phyloP scores from a whole-genome alignment of 2,329 filamentous ascomycete genomes.

The Pseudopithomyces chartarum region DNA sequence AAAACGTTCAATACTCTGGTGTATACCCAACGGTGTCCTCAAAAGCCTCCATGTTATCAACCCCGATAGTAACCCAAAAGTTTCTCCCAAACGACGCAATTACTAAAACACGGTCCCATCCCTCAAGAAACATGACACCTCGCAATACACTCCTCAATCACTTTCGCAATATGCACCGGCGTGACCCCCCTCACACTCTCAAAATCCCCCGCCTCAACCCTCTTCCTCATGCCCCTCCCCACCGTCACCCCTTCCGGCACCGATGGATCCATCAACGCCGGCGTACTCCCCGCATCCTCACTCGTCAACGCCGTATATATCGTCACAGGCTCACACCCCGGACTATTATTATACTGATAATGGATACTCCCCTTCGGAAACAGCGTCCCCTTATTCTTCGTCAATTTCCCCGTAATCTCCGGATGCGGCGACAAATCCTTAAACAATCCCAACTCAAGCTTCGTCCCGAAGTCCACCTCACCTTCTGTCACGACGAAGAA shows the following conservation, averaged over 20 bases:
- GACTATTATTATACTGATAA: constrained; percentile 46
- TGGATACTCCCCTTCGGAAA: constrained; percentile 49
- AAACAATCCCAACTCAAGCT: constrained; percentile 43
- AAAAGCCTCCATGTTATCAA: too few relatives aligned
- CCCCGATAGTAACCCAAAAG: too few relatives aligned
- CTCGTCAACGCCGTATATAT: constrained; percentile 34
- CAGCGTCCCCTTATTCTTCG: constrained; percentile 45
- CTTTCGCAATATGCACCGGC: constrained; percentile 1
- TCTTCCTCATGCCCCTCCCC: background rate
- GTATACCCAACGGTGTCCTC: too few relatives aligned
- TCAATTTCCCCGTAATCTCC: constrained; percentile 42
- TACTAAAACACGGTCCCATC: too few relatives aligned
- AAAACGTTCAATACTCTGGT: too few relatives aligned
- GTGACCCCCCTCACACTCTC: constrained; percentile 2
- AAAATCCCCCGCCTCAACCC: constrained; percentile 1
- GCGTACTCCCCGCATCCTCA: constrained; percentile 9
- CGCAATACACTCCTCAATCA: constrained; percentile 9
- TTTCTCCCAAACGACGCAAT: too few relatives aligned
- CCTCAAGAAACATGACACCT: constrained; percentile 1
- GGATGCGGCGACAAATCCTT: constrained; percentile 20
- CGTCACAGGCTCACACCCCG: constrained; percentile 45
- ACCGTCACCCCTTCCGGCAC: constrained; percentile 1
- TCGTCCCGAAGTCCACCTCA: constrained; percentile 41
- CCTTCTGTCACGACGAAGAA: constrained; percentile 47
- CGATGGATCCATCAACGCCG: background rate